A percentile compares a stretch with the other conserved stretches of the same genome.
Conservation (phyloP, 2,329 filamentous ascomycete genomes). For the Rhexocercosporidium sp. region DNA sequence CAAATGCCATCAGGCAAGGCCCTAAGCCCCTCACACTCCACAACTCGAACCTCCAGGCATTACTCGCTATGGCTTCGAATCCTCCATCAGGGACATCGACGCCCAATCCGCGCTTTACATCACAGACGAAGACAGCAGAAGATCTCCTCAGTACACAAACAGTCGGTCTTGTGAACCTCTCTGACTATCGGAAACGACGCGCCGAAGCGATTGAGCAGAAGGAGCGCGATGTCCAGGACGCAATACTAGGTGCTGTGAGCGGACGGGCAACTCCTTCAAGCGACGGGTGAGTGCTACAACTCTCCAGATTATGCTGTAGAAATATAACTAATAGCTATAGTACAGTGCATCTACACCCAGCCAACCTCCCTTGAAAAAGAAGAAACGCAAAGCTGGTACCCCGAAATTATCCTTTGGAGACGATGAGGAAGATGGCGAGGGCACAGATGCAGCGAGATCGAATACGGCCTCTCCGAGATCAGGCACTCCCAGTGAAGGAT, state of each 20-base stretch:
- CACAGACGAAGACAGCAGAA: constrained; percentile 42
- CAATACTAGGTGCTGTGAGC: constrained; percentile 47
- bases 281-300: constrained; percentile 59
- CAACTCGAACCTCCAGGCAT: background rate
- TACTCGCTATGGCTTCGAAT: constrained; percentile 33
- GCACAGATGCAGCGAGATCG: constrained; percentile 42
- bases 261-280: constrained; percentile 44
- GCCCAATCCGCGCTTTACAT: constrained; percentile 42
- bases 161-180: constrained; percentile 88
- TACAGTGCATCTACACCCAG: constrained; percentile 50
- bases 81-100: constrained; percentile 37
- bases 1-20: background rate
- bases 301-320: background rate
- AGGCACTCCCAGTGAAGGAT: constrained; percentile 37
- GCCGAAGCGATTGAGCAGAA: constrained; percentile 93
- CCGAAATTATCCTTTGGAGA: constrained; percentile 68
- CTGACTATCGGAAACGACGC: constrained; percentile 94
- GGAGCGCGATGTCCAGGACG: constrained; percentile 78
- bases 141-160: constrained; percentile 44
- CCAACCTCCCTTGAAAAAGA: constrained; percentile 42
- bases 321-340: constrained; percentile 38
- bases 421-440: constrained; percentile 48
- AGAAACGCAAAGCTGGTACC: constrained; percentile 53
- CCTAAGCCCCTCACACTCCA: background rate
- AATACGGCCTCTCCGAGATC: constrained; percentile 36